Percentiles rank a stretch among this genome's conserved stretches.
Conservation (phyloP, 768 basidiomycete species). For the Tylopilus intermedius region DNA sequence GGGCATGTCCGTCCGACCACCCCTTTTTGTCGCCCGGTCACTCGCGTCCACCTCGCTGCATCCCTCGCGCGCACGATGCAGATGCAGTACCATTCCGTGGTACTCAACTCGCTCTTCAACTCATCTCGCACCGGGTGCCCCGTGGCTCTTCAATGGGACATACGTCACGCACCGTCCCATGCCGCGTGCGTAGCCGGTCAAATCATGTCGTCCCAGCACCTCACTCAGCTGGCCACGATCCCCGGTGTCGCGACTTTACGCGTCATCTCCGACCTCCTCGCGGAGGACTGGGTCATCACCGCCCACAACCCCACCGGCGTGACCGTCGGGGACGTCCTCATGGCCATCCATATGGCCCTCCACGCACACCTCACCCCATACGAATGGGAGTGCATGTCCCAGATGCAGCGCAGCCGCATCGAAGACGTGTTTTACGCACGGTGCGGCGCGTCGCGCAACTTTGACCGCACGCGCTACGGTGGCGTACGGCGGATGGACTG, state of each 20-base stretch:
- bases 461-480: constrained; percentile 30
- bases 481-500: constrained; percentile 50
- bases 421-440: constrained; percentile 41
- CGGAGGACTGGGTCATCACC: constrained; percentile 39
- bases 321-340: constrained; percentile 48
- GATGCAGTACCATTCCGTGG: constrained; percentile 15
- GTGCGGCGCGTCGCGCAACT: constrained; percentile 37
- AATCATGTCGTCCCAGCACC: constrained; percentile 18
- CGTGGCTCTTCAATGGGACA: constrained; percentile 45
- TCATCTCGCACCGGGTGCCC: constrained; percentile 10
- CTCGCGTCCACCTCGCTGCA: not conserved
- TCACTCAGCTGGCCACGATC: constrained; percentile 39
- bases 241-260: constrained; percentile 37
- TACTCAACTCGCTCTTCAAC: constrained; percentile 18
- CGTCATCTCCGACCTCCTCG: constrained; percentile 45
- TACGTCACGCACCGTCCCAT: constrained; percentile 38
- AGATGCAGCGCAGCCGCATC: constrained; percentile 41
- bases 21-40: not conserved
- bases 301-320: constrained; percentile 42
- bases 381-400: constrained; percentile 42
- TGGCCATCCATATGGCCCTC: constrained; percentile 40
- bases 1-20: not conserved
- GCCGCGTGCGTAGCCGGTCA: constrained; percentile 13
- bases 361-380: constrained; percentile 33
- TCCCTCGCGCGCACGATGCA: constrained; percentile 10